These are phyloP conservation scores for Nemania sp. DNA, from an alignment of 2,329 filamentous ascomycete genomes.

Conservation along the genomic window DNA sequence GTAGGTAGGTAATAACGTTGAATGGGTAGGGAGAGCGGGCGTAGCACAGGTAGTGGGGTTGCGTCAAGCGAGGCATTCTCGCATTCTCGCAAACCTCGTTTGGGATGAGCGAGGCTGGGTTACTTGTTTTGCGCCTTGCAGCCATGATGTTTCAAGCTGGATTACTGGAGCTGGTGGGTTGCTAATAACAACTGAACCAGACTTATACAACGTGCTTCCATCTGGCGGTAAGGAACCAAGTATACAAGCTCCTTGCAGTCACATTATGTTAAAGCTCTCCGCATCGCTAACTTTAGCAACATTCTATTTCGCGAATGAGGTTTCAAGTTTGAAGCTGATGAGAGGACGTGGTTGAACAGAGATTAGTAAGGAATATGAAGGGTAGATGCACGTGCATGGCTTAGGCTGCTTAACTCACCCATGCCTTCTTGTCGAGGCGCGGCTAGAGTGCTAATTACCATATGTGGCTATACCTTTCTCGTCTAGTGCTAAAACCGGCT, in stretches of 20 bases:
- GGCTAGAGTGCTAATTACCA: background rate
- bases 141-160: background rate
- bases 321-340: background rate
- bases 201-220: background rate
- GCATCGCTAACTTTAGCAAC: too few species aligned
- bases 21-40: too few species aligned
- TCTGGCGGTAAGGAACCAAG: too few species aligned
- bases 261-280: too few species aligned
- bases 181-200: background rate
- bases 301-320: too few species aligned
- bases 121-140: background rate
- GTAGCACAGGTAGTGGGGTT: slow-evolving; percentile 12
- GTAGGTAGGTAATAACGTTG: slow-evolving; percentile 4
- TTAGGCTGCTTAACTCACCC: too few species aligned
- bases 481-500: background rate
- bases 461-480: background rate
- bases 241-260: too few species aligned
- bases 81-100: slow-evolving; percentile 2
- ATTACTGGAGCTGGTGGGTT: background rate
- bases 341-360: too few species aligned
- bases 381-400: background rate
- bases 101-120: slow-evolving; percentile 15
- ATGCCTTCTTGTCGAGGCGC: too few species aligned
- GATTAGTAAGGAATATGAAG: slow-evolving; percentile 8
- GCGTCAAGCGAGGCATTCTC: slow-evolving; percentile 18